phyloP scores from a whole-genome alignment of 805 yeast genomes.

The Yarrowia sp. region DNA sequence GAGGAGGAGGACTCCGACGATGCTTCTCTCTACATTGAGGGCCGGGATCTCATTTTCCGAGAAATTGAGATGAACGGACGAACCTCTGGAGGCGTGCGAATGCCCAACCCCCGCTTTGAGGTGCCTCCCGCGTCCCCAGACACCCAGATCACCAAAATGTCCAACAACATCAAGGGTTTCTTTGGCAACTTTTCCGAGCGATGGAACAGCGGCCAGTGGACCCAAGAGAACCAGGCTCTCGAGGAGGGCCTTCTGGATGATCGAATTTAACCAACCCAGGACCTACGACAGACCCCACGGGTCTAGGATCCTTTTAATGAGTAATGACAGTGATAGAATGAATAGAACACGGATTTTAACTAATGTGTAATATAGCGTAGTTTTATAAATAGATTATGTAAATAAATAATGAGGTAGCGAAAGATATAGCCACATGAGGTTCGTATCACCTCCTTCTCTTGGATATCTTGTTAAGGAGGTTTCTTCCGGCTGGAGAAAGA shows the following conservation, averaged over 20 bases:
- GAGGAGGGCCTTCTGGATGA: slow-evolving; percentile 21
- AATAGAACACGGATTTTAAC: slow-evolving; percentile 14
- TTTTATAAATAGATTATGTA: no score
- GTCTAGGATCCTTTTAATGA: slow-evolving; percentile 7
- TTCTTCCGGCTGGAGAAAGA: neutral
- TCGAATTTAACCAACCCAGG: slow-evolving; percentile 21
- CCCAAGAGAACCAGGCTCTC: slow-evolving; percentile 5
- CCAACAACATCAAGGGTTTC: slow-evolving; percentile 28
- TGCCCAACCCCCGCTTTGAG: slow-evolving; percentile 8
- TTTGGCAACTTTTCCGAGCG: slow-evolving; percentile 29
- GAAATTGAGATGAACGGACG: slow-evolving; percentile 21
- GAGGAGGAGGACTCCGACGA: slow-evolving; percentile 38
- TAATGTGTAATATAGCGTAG: no score
- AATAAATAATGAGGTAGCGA: neutral
- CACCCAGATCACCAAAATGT: slow-evolving; percentile 12
- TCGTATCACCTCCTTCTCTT: neutral
- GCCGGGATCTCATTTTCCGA: slow-evolving; percentile 34
- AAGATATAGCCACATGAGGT: no score
- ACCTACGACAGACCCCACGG: neutral
- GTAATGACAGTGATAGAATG: slow-evolving; percentile 17
- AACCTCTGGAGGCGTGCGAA: neutral
- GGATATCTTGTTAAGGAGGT: neutral
- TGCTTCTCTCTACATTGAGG: slow-evolving; percentile 33
- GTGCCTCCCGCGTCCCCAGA: slow-evolving; percentile 2
- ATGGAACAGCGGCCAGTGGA: slow-evolving; percentile 26